Evolutionary conservation across 2,329 filamentous ascomycete genomes (phyloP).

Genomic region (Aspergillus sergii): DNA sequence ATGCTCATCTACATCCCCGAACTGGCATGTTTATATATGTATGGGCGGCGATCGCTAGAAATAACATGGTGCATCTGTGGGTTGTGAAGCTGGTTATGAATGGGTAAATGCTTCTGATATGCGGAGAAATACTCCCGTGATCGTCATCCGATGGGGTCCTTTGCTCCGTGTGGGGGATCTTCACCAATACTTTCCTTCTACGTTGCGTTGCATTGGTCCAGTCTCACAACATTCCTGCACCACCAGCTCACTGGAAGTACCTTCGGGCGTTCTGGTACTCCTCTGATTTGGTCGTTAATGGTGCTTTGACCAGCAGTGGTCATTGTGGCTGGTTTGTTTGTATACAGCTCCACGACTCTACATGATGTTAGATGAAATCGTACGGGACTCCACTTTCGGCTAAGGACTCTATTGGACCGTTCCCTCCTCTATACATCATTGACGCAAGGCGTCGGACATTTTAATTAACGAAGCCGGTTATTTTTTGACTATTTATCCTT

Average conservation of each 20-base stretch:
- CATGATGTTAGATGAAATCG: slow-evolving; percentile 1
- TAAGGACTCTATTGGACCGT: neutral
- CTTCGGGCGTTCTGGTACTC: neutral
- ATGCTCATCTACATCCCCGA: neutral
- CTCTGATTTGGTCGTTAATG: neutral
- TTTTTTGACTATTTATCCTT: slow-evolving; percentile 2
- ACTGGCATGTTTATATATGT: neutral
- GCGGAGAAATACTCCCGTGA: slow-evolving; percentile 19
- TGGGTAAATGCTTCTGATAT: neutral
- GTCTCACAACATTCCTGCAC: neutral
- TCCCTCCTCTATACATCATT: neutral
- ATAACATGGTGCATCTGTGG: neutral
- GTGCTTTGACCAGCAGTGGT: neutral
- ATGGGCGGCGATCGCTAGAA: neutral
- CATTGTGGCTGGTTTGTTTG: neutral
- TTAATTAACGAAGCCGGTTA: neutral
- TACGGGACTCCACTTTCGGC: neutral
- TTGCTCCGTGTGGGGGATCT: slow-evolving; percentile 14
- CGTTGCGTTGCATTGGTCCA: neutral
- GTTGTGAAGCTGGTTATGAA: neutral
- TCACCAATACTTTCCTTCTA: slow-evolving; percentile 1
- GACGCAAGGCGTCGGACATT: neutral
- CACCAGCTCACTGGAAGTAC: neutral
- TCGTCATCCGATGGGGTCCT: neutral
- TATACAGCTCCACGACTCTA: neutral